Base-by-base conservation (phyloP, 108 stramenopile species). In the Cyclostephanos tholiformis region DNA sequence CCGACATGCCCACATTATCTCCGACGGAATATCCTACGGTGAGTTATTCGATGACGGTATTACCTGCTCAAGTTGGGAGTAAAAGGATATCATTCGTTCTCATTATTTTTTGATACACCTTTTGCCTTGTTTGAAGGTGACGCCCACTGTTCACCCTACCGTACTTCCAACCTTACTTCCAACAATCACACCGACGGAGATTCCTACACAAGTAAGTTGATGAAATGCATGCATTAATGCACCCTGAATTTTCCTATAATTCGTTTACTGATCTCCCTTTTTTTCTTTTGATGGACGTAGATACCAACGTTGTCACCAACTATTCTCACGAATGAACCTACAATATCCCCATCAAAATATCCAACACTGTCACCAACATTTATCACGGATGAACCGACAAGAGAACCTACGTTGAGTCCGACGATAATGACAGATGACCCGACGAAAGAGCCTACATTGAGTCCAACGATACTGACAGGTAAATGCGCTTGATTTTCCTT, bases 1-100 rank as follows among this genome's bases (percentile, higher is more conserved):
- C 71, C 38, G 59, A 59, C 8, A 62, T 50, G 12, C 29, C 29
- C 20, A 59, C 68, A 57, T 10, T 22, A 5, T 62, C 22, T 38
- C 71, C 71, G 35, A 72, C 71, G 10, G 44, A 49, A 10, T 63
- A 49, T 35, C 71, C 71, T 51, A 72, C 71, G 60, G 61, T 48
- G 17, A 30, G 38, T 39, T 30, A 44, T 52, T 53, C 57, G 20
- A 20, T 52, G 44, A 51, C 11, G 23, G 4, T 66, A 12, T 12
- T 23, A 19, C 35, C 32, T 5, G 49, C 57, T 41, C 17, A 50
- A 6, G 19, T 25, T 62, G 17, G 6, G 26, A 9, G 13, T 43
- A 9, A 35, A 14, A 7, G 11, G 12, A 60, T 27, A n/a, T 49
- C 56, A 27, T 8, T 14, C 46, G 7, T 4, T 13, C 44, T 60